Evolutionary conservation across 371 early-diverging fungal species (phyloP), one percentile per base, ranked within the genome.

Genomic region (Dichotomocladium elegans): DNA sequence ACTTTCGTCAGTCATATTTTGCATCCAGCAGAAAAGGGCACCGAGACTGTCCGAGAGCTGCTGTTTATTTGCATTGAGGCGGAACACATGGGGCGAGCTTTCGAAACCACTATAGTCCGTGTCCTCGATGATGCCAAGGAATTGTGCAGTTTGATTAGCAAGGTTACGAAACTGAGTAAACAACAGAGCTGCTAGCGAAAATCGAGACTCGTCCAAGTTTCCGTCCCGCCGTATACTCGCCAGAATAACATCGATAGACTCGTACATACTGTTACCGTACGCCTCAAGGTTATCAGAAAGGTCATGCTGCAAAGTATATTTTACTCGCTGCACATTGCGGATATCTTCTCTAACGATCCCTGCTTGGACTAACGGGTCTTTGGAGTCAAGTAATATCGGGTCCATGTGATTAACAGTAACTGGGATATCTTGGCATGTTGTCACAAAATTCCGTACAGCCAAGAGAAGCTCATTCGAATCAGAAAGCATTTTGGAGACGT

Each of bases 381-480:
- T 30, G 19, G n/a, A 40, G 8, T 57, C 31, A 3, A 64, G 11
- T n/a, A 73, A 19, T 1, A 41, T 40, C 25, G 79, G 78, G 26
- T 82, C 83, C 10, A 74, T 71, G 24, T 70, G 65, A 25, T 74
- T 69, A 7, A 86, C 67, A 0, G 61, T 46, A 5, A 95, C 77
- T n/a, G 83, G 81, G 10, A 72, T 74, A 21, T 77, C 83, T 63
- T 91, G 85, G 14, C 93, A 92, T 0, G 86, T 83, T 24, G 66
- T 72, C 11, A 90, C 83, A 66, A 94, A 95, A 26, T 87, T 83
- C 22, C 88, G 83, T 3, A 91, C 86, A 3, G 89, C 79, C 4
- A 81, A 61, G 24, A 92, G 71, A 4, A 95, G 74, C 41, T 91
- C 91, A 29, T 68, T 63, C 5, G 62, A 55, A 47, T 72, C 69